Evolutionary conservation across 371 early-diverging fungal species (phyloP), one percentile per base, ranked within the genome.

Genomic region (Rhizomucor miehei): DNA sequence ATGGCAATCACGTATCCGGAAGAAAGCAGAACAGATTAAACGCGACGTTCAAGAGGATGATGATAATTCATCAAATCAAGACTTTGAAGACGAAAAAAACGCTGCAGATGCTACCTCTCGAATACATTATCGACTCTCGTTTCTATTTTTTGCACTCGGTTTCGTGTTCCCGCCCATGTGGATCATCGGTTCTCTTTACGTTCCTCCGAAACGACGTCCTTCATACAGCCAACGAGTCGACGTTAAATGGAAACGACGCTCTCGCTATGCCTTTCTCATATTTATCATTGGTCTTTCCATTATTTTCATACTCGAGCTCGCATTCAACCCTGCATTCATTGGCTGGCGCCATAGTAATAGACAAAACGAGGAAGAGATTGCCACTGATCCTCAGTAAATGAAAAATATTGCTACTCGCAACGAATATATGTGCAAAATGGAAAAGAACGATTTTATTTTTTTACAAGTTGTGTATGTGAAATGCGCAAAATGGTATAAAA

Each of bases 121-220:
- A 19, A 13, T 16, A 29, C 24, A 44, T 14, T 57, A 24, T 56
- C 57, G 66, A 10, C 45, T 35, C 2, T 67, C 73, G 0, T 69
- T 73, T 57, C 21, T 69, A 1, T 57, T 50, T 6, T 73, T 73
- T 63, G 53, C 58, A 0, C 59, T 59, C 49, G 73, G 73, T 1
- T 73, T 73, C 45, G 17, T 69, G 23, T 69, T 73, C 29, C 73
- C 73, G 5, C 73, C 73, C 1, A 12, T 66, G 6, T 73, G 73
- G 73, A 60, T 69, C 14, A 46, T 65, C 20, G 67, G 67, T 20
- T 64, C 69, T 2, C 17, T 65, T 6, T 56, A 65, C 40, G 46
- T 46, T 3, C 59, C 59, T 23, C 50, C 56, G 6, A 56, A 48
- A 20, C 24, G 49, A 2, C 29, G 48, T 0, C 20, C 44, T 37